A percentile compares a stretch with the other conserved stretches of the same genome.
These are phyloP conservation scores for Elongisporangium senticosum DNA, from an alignment of 352 stramenopile species.

Conservation along the genomic window DNA sequence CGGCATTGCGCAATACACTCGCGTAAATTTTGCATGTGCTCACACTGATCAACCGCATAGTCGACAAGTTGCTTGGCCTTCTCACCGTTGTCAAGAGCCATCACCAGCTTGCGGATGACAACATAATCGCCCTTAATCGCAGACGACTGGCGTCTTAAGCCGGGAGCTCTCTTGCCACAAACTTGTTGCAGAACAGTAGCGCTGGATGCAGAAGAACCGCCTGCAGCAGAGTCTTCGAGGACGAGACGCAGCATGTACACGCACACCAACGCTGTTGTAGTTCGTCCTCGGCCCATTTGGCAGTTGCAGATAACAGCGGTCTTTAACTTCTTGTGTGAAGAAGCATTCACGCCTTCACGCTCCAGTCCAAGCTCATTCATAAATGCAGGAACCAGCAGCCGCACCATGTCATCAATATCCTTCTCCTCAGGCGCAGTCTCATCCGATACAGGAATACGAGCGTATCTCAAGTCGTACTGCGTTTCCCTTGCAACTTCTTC, in stretches of 20 bases:
- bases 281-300: slow-evolving; percentile 86
- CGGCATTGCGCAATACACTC: slow-evolving; percentile 80
- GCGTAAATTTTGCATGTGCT: slow-evolving; percentile 82
- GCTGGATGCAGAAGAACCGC: slow-evolving; percentile 4
- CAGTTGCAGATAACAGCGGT: slow-evolving; percentile 87
- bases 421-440: slow-evolving; percentile 88
- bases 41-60: slow-evolving; percentile 68
- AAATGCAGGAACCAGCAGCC: slow-evolving; percentile 61
- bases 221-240: slow-evolving; percentile 30
- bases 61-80: slow-evolving; percentile 64
- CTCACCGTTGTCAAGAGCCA: slow-evolving; percentile 64
- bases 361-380: slow-evolving; percentile 46
- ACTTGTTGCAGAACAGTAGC: slow-evolving; percentile 14
- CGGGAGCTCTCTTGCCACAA: slow-evolving; percentile 2
- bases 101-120: slow-evolving; percentile 67
- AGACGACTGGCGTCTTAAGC: slow-evolving; percentile 43
- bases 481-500: slow-evolving; percentile 36
- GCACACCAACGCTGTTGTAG: slow-evolving; percentile 85
- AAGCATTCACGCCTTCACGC: slow-evolving; percentile 3
- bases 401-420: slow-evolving; percentile 85
- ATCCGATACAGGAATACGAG: slow-evolving; percentile 84
- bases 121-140: slow-evolving; percentile 56
- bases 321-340: slow-evolving; percentile 19
- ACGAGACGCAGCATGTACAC: slow-evolving; percentile 83
- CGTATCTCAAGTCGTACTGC: slow-evolving; percentile 68